A percentile compares a stretch with the other conserved stretches of the same genome.
These are phyloP conservation scores for Scheffersomyces titani DNA, from an alignment of 1,139 yeast species.

Conservation along the genomic window DNA sequence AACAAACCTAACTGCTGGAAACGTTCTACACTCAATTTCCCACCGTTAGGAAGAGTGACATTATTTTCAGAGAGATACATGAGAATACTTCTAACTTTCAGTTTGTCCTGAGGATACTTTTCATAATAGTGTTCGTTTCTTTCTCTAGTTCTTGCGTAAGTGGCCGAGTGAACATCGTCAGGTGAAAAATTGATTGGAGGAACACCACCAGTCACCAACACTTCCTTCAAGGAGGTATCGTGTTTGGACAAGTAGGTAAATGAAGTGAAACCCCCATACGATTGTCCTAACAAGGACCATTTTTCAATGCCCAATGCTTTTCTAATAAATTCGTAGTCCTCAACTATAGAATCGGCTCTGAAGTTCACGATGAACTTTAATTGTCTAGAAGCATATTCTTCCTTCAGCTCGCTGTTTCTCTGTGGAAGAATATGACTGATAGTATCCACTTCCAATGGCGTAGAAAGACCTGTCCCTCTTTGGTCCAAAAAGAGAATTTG, in stretches of 20 bases:
- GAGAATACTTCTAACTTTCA: constrained; percentile 38
- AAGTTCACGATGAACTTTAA: constrained; percentile 43
- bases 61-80: constrained; percentile 28
- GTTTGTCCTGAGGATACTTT: constrained; percentile 49
- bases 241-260: constrained; percentile 51
- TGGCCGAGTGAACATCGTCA: constrained; percentile 51
- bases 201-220: constrained; percentile 56
- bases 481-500: constrained; percentile 55
- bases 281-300: constrained; percentile 59
- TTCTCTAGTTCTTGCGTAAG: constrained; percentile 47
- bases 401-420: constrained; percentile 14
- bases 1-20: constrained; percentile 53
- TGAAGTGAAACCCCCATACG: constrained; percentile 58
- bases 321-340: constrained; percentile 51
- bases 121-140: constrained; percentile 49
- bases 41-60: constrained; percentile 50
- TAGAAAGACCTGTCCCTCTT: constrained; percentile 58
- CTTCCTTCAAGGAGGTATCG: constrained; percentile 39
- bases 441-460: constrained; percentile 40
- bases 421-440: constrained; percentile 20
- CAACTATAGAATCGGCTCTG: constrained; percentile 53
- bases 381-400: constrained; percentile 21
- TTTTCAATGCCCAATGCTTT: constrained; percentile 30
- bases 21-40: constrained; percentile 47
- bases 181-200: constrained; percentile 49